A percentile compares a stretch with the other conserved stretches of the same genome.
These are phyloP conservation scores for Lipomyces chichibuensis DNA, from an alignment of 805 yeast genomes.

Conservation along the genomic window DNA sequence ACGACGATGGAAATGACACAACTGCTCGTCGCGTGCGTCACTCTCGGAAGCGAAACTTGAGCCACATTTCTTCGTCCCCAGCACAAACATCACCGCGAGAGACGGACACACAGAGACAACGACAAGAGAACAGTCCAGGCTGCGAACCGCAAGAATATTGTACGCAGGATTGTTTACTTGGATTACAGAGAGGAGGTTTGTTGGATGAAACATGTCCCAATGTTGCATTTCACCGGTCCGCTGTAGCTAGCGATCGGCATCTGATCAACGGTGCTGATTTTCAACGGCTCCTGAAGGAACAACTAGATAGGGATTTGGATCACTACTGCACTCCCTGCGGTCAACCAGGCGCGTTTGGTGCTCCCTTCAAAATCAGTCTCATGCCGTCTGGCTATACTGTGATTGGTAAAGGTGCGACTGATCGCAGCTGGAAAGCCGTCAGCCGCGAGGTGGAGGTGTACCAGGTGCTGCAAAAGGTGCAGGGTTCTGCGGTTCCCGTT, in stretches of 20 bases:
- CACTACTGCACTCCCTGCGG: neutral
- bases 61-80: too few species aligned
- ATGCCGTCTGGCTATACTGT: neutral
- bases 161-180: neutral
- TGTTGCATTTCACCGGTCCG: neutral
- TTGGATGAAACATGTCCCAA: neutral
- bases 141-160: neutral
- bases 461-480: neutral
- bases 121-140: too few species aligned
- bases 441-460: neutral
- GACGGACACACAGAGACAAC: too few species aligned
- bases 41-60: too few species aligned
- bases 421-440: neutral
- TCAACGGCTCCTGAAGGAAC: neutral
- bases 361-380: neutral
- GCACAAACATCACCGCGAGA: too few species aligned
- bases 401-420: neutral
- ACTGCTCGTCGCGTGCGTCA: too few species aligned
- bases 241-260: neutral
- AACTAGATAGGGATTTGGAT: neutral
- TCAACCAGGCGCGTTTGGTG: neutral
- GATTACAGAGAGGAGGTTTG: neutral
- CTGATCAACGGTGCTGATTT: neutral
- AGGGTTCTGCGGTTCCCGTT: neutral
- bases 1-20: too few species aligned